Base-by-base conservation (phyloP, 2,329 filamentous ascomycete species). In the Orbilia javanica region DNA sequence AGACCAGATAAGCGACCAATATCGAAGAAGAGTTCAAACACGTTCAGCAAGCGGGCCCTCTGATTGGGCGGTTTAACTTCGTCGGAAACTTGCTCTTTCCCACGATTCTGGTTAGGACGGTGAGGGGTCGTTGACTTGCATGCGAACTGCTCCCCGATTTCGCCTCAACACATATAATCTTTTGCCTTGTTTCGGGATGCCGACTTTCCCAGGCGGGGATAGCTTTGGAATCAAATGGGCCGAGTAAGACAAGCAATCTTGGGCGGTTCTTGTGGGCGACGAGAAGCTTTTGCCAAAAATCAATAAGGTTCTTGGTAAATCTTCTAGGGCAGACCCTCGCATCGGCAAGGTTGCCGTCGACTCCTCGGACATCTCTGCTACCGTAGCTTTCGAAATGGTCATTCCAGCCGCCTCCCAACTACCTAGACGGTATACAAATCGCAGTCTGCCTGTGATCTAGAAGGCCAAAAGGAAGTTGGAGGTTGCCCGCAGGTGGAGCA, bases 121-220 rank as follows among this genome's bases (percentile, higher is more conserved):
- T 64, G 64, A 39, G 57, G 34, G 36, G 65, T 55, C 27, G 36
- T 39, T 34, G 39, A 36, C 55, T 57, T 34, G 42, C 42, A 44
- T 44, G 42, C 42, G 18, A 44, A 4, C 8, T 18, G 29, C 34
- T n/a, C 7, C 50, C 63, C 62, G 36, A 46, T 31, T 53, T 62
- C 42, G 64, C 48, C 55, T 70, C 18, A 46, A 65, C n/a, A 18
- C 29, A 42, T 50, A 31, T 22, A 53, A 36, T 64, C 15, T 34
- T 15, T 64, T 63, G 31, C 29, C 65, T 18, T 53, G 29, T 66
- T 77, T 52, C 64, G 57, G 25, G 64, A 22, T 25, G 25, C 11
- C 31, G 31, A 70, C 73, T 66, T 77, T 18, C 73, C 73, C 64
- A 66, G 50, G 73, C 65, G 31, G 65, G 73, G 25, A 50, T 77